Percentiles rank a stretch among this genome's conserved stretches.
These are phyloP conservation scores for Cladosporium oxysporum DNA, from an alignment of 2,329 filamentous ascomycete species.

Conservation along the genomic window DNA sequence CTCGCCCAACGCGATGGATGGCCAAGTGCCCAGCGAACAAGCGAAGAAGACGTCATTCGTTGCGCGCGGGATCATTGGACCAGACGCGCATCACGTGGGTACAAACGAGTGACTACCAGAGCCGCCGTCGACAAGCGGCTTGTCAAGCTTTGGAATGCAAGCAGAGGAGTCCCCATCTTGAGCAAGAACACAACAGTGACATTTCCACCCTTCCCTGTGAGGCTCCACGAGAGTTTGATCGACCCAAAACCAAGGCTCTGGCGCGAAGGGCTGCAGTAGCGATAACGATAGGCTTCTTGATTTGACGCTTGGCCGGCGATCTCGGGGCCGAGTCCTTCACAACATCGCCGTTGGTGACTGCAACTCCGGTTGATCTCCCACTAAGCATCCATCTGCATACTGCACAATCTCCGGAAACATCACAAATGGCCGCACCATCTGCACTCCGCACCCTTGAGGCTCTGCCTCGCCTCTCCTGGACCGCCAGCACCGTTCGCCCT, in stretches of 20 bases:
- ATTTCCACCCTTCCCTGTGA: neutral
- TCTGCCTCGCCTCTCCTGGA: constrained; percentile 41
- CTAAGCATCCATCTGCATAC: constrained; percentile 7
- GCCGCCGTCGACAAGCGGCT: neutral
- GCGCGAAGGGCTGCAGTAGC: constrained; percentile 4
- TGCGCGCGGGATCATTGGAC: constrained; percentile 1
- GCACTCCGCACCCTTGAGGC: constrained; percentile 41
- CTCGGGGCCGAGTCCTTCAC: constrained; percentile 3
- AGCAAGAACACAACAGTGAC: neutral
- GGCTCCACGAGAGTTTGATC: constrained; percentile 4
- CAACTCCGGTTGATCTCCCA: constrained; percentile 12
- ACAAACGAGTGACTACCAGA: neutral
- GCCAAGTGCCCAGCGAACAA: constrained; percentile 10
- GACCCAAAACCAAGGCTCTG: constrained; percentile 1
- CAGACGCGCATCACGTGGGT: neutral
- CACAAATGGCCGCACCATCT: constrained; percentile 23
- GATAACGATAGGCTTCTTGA: constrained; percentile 7
- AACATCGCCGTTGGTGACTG: constrained; percentile 6
- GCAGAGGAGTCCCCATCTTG: neutral
- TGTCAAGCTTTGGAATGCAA: neutral
- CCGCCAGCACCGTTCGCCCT: constrained; percentile 33
- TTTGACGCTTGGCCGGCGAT: constrained; percentile 4
- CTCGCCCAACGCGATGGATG: constrained; percentile 8
- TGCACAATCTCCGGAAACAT: neutral
- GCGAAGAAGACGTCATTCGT: constrained; percentile 9